Evolutionary conservation across 2,329 filamentous ascomycete genomes (phyloP).

Genomic region (Penicillium sclerotiorum): DNA sequence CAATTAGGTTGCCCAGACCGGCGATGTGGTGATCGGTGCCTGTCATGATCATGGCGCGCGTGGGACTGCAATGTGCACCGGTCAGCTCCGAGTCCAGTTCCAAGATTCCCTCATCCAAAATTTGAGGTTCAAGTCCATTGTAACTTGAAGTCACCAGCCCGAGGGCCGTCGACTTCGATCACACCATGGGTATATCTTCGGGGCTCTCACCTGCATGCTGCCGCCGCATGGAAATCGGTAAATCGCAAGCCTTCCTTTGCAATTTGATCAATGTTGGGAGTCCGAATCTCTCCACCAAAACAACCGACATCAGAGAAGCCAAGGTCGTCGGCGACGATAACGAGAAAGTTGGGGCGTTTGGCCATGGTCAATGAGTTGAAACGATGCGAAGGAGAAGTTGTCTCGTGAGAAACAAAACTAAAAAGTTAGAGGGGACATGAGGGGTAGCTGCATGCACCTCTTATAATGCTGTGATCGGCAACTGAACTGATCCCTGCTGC

Average conservation of each 20-base stretch:
- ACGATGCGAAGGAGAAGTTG: background rate
- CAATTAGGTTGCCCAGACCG: constrained; percentile 60
- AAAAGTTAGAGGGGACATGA: constrained; percentile 1
- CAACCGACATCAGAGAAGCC: constrained; percentile 63
- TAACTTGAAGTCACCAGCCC: no score
- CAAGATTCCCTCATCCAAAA: no score
- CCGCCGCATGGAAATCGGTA: constrained; percentile 66
- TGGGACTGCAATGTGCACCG: no score
- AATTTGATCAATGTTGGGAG: constrained; percentile 59
- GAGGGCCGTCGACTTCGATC: no score
- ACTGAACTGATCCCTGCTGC: background rate
- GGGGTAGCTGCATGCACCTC: background rate
- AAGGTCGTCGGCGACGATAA: constrained; percentile 62
- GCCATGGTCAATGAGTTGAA: constrained; percentile 1
- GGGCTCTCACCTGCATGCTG: constrained; percentile 57
- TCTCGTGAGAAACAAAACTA: background rate
- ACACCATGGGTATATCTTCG: no score
- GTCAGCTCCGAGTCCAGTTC: no score
- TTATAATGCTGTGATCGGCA: background rate
- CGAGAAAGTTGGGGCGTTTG: constrained; percentile 62
- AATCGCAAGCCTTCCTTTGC: constrained; percentile 59
- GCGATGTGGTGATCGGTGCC: constrained; percentile 62
- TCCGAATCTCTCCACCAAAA: constrained; percentile 64
- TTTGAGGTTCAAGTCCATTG: no score
- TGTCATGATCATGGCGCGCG: constrained; percentile 67